phyloP scores from a whole-genome alignment of 495 filamentous ascomycete genomes.

The Aspergillus ostianus region DNA sequence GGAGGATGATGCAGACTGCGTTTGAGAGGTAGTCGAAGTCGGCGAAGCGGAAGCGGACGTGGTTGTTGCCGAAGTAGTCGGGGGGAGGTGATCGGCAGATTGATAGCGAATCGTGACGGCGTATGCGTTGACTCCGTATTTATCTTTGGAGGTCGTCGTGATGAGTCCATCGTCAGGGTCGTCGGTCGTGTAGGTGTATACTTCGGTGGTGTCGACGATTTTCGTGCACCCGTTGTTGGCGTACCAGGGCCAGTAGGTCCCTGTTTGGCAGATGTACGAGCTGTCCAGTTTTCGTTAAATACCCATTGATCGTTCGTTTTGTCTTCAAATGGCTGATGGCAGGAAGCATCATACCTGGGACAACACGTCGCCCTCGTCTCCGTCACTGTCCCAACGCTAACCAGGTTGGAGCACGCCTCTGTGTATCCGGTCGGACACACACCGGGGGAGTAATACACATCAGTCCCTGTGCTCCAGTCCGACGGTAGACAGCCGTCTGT shows the following conservation, averaged over 20 bases:
- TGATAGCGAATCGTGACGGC: background rate
- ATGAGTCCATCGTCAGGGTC: background rate
- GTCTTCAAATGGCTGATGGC: background rate
- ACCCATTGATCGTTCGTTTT: background rate
- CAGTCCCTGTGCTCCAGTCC: background rate
- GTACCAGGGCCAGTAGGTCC: background rate
- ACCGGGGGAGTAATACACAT: background rate
- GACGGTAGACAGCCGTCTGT: background rate
- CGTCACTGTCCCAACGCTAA: background rate
- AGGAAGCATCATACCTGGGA: background rate
- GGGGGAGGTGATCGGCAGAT: background rate
- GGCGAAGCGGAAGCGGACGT: background rate
- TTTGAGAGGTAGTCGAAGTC: background rate
- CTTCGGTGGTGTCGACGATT: background rate
- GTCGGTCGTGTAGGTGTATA: background rate
- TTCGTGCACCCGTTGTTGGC: background rate
- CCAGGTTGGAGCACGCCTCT: background rate
- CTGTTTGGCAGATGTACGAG: background rate
- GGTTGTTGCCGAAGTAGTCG: background rate
- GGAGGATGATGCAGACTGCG: background rate
- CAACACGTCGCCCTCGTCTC: constrained; percentile 1
- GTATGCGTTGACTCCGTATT: background rate
- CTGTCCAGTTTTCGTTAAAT: background rate
- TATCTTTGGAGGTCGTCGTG: background rate
- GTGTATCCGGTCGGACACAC: constrained; percentile 1